Evolutionary conservation across 2,329 filamentous ascomycete species (phyloP).

Genomic region (Hypoxylon sp.): DNA sequence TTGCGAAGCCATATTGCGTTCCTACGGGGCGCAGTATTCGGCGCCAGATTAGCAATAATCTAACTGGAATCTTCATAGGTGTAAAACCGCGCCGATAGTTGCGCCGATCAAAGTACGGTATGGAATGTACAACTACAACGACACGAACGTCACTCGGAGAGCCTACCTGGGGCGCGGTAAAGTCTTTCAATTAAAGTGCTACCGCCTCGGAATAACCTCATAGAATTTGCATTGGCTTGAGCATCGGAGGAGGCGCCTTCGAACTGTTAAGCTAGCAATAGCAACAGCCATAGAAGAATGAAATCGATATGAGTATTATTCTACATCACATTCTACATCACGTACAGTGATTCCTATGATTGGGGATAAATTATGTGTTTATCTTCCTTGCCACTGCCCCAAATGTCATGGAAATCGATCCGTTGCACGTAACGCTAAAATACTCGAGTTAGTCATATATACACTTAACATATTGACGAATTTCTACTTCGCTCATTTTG

Average conservation of each 20-base stretch:
- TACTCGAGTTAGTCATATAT: background rate
- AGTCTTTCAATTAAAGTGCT: background rate
- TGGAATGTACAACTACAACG: background rate
- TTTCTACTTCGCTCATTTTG: background rate
- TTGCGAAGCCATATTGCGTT: slow-evolving; percentile 19
- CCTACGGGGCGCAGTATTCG: slow-evolving; percentile 20
- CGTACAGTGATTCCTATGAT: background rate
- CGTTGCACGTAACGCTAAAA: background rate
- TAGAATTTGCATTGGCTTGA: background rate
- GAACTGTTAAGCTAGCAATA: background rate
- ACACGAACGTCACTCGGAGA: background rate
- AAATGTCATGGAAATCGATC: background rate
- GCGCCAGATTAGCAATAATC: background rate
- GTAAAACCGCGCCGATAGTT: background rate
- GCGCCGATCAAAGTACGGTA: background rate
- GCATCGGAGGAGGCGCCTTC: background rate
- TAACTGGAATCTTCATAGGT: slow-evolving; percentile 1
- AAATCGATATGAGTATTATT: background rate
- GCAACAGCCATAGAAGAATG: background rate
- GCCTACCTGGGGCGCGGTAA: background rate
- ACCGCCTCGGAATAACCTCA: background rate
- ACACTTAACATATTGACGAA: background rate
- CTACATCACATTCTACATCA: no score
- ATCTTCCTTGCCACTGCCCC: background rate
- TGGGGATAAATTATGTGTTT: background rate